Conservation (phyloP, 192 early-diverging fungal species). For the Linnemannia schmuckeri region DNA sequence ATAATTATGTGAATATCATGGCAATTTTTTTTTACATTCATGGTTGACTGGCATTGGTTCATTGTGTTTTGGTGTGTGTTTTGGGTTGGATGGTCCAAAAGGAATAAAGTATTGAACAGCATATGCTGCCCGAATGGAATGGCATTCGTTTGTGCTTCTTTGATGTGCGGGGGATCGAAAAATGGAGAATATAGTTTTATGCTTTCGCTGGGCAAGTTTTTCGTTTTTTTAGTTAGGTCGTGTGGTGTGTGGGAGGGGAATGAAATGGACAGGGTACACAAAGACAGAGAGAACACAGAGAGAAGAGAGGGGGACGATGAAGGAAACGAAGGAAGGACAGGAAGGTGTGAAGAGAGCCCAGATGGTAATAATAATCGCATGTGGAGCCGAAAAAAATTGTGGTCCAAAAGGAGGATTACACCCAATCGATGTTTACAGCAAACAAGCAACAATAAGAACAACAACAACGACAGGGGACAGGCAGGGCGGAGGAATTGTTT, state of each 20-base stretch:
- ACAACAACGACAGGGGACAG: neutral
- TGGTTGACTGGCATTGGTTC: neutral
- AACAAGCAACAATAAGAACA: neutral
- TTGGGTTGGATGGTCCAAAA: neutral
- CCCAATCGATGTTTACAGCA: neutral
- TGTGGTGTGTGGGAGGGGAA: conserved; percentile 4
- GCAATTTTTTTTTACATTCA: neutral
- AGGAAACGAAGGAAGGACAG: neutral
- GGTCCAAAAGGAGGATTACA: neutral
- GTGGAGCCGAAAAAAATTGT: neutral
- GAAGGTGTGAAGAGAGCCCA: neutral
- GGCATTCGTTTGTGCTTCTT: neutral
- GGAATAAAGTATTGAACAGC: neutral
- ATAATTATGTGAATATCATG: neutral
- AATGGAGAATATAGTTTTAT: neutral
- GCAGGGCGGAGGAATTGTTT: neutral
- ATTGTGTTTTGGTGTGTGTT: neutral
- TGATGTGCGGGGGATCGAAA: neutral
- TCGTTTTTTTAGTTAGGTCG: neutral
- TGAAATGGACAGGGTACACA: neutral
- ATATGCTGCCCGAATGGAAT: neutral
- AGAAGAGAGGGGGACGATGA: neutral
- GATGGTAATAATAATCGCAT: conserved; percentile 12
- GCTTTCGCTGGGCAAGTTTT: neutral
- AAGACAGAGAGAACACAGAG: neutral